Base-by-base conservation (phyloP, 108 stramenopile genomes). In the Cyclotella sp. region DNA sequence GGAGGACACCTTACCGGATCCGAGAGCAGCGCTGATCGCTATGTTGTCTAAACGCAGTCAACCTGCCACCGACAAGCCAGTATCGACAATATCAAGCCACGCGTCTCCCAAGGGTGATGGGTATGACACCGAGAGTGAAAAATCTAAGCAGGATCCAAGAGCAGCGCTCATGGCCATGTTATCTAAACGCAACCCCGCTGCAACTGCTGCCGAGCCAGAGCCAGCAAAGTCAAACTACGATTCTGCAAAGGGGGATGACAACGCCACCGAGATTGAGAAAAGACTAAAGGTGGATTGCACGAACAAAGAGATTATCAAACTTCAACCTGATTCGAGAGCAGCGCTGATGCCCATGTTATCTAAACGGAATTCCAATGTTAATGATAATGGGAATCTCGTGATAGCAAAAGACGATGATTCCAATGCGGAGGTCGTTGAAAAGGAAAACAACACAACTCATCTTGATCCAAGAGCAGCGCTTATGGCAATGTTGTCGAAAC, bases 101-200 rank as follows among this genome's bases (percentile, higher is more conserved):
- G 34, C 2, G 34, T 34, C 34, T 34, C 6, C 34, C 2, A 6
- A 34, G 34, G 34, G 34, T 34, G 34, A 34, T 34, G 34, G 34
- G 34, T 6, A 34, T 34, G 47, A 54, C 24, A 42, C n/a, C 46
- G 19, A 66, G 3, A 29, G 9, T 34, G 71, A 70, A 71, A 53
- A 78, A 3, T 14, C 30, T 26, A 15, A 65, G 28, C 39, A 29
- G n/a, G 55, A 72, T 61, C 70, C 70, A 46, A 76, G 29, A 58
- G 34, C 55, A 52, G 43, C 55, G 26, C 55, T 68, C 42, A 68
- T 46, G 40, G 41, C 51, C 53, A 74, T 65, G 73, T 42, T 67
- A 18, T 41, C 40, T 4, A 59, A 68, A 68, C 54, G 66, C 42
- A 66, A 52, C 26, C 42, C 55, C 5, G 29, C 73, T n/a, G 11